Percentiles rank a stretch among this genome's conserved stretches.
Conservation (phyloP, 2,329 filamentous ascomycete species). For the Blastomyces emzantsi region DNA sequence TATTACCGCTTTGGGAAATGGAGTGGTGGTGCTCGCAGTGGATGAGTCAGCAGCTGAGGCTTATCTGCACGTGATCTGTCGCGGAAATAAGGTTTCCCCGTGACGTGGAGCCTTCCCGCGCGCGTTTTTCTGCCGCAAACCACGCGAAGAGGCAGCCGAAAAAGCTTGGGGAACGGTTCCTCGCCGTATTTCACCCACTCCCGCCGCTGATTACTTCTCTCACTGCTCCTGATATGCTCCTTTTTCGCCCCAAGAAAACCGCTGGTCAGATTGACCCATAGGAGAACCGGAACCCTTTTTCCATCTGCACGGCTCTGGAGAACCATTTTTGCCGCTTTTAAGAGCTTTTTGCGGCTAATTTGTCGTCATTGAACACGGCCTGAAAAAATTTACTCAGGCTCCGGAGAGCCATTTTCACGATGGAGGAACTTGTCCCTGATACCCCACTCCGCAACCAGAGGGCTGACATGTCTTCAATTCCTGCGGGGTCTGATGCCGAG, state of each 20-base stretch:
- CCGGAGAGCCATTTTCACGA: slow-evolving; percentile 15
- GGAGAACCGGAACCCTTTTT: background rate
- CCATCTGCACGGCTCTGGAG: background rate
- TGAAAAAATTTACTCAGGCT: background rate
- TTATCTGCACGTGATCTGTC: slow-evolving; percentile 2
- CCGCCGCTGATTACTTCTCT: background rate
- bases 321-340: background rate
- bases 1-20: background rate
- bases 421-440: slow-evolving; percentile 35
- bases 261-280: background rate
- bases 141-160: background rate
- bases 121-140: slow-evolving; percentile 1
- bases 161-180: background rate
- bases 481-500: slow-evolving; percentile 13
- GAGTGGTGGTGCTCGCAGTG: background rate
- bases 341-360: background rate
- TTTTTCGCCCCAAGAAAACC: background rate
- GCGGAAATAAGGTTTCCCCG: slow-evolving; percentile 1
- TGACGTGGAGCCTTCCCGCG: background rate
- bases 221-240: background rate
- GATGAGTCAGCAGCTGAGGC: background rate
- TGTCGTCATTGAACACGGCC: background rate
- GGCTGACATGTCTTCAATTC: slow-evolving; percentile 21
- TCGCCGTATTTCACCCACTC: background rate
- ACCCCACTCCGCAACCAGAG: slow-evolving; percentile 33